Base-by-base conservation (phyloP, 2,329 filamentous ascomycete genomes). In the Botrytis elliptica region DNA sequence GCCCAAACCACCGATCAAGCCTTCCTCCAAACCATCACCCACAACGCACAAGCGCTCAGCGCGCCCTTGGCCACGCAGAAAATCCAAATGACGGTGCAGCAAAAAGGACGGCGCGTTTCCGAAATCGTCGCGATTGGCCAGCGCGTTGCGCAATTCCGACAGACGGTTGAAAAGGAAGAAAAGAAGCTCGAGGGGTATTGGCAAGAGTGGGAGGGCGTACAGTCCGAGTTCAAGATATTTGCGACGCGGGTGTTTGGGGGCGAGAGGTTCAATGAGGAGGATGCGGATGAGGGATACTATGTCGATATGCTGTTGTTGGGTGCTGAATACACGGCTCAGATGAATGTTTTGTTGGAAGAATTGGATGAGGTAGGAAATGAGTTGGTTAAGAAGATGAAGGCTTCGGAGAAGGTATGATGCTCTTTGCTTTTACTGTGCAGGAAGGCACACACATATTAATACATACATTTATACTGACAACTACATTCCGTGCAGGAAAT, bases 121-220 rank as follows among this genome's bases (percentile, higher is more conserved):
- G 70, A 78, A 46, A 73, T 75, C 5, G 62, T 76, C 1, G 70
- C 75, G 52, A 78, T 81, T 40, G 79, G 80, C 9, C 62, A 77
- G 44, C 79, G 77, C 2, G 44, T 80, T 7, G 72, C 59, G 20
- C 59, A 40, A 9, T 80, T 78, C 72, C 77, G 75, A 46, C 70
- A 57, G 20, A 33, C 75, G 6, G 40, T 80, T 22, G 74, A 77
- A 63, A 75, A 72, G 16, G 77, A 80, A 42, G 74, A 77, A 60
- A 68, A 49, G 2, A 77, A 77, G 38, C 33, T 81, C 57, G 74
- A 74, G 22, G 74, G 75, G 1, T 76, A 74, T n/a, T 81, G 79
- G 80, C 77, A 74, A 49, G 62, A 77, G 40, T 81, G 78, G 77
- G 76, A 80, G 42, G 75, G 77, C 2, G 22, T 80, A 2, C 78